phyloP scores from a whole-genome alignment of 345 rosid genomes.

The Eucalyptus lansdowneana region DNA sequence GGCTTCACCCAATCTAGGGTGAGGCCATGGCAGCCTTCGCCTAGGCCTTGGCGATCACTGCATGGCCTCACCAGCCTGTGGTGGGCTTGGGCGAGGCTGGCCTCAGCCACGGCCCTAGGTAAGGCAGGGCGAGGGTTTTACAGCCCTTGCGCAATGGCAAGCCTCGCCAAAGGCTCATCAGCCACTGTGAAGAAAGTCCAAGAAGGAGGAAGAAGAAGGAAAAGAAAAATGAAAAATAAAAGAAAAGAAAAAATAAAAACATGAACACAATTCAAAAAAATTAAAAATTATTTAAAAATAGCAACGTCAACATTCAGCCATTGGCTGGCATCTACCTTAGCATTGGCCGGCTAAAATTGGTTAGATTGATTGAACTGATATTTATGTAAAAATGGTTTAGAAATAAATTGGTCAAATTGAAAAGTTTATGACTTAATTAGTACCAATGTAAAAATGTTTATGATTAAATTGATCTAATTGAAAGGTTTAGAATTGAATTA shows the following conservation, averaged over 20 bases:
- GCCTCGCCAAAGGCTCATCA: accelerated
- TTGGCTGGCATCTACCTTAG: accelerated
- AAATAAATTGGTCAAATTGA: accelerated
- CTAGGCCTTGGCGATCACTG: no score
- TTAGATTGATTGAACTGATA: accelerated
- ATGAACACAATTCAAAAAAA: no score
- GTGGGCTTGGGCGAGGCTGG: accelerated
- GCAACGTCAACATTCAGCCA: no score
- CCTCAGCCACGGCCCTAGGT: accelerated
- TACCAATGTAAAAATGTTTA: accelerated
- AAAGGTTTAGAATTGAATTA: accelerated
- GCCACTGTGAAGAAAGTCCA: no score
- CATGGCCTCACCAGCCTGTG: accelerated
- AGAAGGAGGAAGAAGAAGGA: no score
- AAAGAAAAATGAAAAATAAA: no score
- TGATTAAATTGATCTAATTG: no score
- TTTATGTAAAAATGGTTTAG: no score
- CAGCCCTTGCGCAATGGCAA: accelerated
- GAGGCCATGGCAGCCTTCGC: accelerated
- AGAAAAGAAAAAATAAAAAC: no score
- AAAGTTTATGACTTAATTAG: accelerated
- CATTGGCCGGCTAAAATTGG: no score
- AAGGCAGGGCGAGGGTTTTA: no score
- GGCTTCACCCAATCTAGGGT: accelerated
- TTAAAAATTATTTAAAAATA: no score